Base-by-base conservation (phyloP, 2,329 filamentous ascomycete species). In the Monosporascus sp. region DNA sequence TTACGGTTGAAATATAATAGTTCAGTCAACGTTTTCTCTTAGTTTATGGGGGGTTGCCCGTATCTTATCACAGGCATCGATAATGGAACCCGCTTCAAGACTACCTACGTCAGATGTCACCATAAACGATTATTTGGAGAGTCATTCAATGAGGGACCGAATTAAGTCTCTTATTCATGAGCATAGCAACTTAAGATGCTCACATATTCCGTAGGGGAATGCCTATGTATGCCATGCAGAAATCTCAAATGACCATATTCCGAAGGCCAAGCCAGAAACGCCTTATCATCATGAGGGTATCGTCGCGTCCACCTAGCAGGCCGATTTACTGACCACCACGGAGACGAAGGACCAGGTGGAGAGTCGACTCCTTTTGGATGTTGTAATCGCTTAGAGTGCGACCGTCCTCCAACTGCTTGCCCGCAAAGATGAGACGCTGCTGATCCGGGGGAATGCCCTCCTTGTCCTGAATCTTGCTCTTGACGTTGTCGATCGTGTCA, bases 371-470 rank as follows among this genome's bases (percentile, higher is more conserved):
- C 72, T 88, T 89, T 73, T 94, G 89, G 57, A 93, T 93, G 74
- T 92, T 92, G 80, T 92, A 92, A 68, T 91, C 88, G n/a, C 83
- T 86, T n/a, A 92, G 74, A 2, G 88, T 91, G 25, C 88, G 84
- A 52, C 88, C 88, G 65, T 91, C 87, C 69, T 90, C 86, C 48
- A 86, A 64, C 72, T 87, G 84, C 77, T 87, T 87, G 62, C 84
- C 84, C 62, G 84, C 84, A 60, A 87, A 87, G 66, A 88, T 87
- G 51, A 87, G 74, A 68, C 84, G 81, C 70, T 87, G 84, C 68
- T 88, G 84, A 65, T 88, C 84, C 37, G 84, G 84, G 27, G 84
- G 84, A 51, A 88, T 86, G 44, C 84, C 84, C 70, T 88, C 84
- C 77, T 87, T 88, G 61, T 87, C 84, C 65, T 87, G 84, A 51